These are phyloP conservation scores for Ganoderma multipileum DNA, from an alignment of 1,284 basidiomycete genomes.

Conservation along the genomic window DNA sequence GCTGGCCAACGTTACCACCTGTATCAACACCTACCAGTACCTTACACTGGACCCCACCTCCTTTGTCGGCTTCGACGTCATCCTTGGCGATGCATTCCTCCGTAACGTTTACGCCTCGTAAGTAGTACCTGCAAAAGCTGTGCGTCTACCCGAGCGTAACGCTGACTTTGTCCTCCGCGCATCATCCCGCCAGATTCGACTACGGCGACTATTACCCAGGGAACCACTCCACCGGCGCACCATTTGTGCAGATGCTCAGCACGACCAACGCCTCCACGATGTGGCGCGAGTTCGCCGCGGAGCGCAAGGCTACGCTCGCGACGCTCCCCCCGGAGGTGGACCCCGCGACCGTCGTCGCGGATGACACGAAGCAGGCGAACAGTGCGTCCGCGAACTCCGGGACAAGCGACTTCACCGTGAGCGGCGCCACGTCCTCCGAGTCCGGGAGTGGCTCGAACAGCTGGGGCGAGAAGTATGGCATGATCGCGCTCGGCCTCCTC, in stretches of 20 bases:
- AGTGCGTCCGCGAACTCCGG: background rate
- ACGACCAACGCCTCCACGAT: constrained; percentile 32
- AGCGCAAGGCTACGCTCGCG: constrained; percentile 28
- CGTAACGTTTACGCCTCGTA: constrained; percentile 51
- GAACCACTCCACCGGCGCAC: constrained; percentile 32
- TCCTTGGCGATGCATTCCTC: constrained; percentile 49
- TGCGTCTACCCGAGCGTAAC: too few relatives aligned
- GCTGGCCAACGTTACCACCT: constrained; percentile 12
- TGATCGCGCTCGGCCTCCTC: constrained; percentile 16
- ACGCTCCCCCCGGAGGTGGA: constrained; percentile 22
- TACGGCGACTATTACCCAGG: constrained; percentile 44
- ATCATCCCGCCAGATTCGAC: too few relatives aligned
- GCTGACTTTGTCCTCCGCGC: background rate
- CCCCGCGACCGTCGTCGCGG: constrained; percentile 15
- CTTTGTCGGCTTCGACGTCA: constrained; percentile 39
- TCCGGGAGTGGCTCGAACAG: constrained; percentile 1
- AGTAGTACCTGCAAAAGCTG: too few relatives aligned
- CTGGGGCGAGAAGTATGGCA: constrained; percentile 8
- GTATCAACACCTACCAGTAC: constrained; percentile 18
- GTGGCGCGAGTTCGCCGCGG: constrained; percentile 30
- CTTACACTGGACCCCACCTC: constrained; percentile 28
- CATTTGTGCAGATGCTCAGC: constrained; percentile 43
- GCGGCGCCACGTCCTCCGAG: background rate
- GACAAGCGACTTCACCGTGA: background rate
- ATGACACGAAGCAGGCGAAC: constrained; percentile 1